Conservation (phyloP, 495 filamentous ascomycete genomes). For the Cudoniella acicularis region DNA sequence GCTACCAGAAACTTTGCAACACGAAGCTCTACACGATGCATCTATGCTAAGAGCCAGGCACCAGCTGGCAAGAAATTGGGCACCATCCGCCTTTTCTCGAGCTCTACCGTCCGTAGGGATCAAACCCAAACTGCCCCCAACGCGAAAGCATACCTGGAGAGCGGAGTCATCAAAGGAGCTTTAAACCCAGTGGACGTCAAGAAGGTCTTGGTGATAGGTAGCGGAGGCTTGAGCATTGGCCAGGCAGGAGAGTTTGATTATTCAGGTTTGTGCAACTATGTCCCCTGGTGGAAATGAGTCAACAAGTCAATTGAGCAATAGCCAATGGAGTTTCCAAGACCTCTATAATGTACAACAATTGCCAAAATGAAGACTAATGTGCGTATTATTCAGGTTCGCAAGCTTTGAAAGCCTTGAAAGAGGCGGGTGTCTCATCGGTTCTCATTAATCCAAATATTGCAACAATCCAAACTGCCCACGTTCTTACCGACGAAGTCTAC, state of each 20-base stretch:
- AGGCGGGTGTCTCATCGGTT: slow-evolving; percentile 92
- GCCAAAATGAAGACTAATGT: slow-evolving; percentile 4
- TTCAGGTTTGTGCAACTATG: slow-evolving; percentile 62
- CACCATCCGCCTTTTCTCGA: slow-evolving; percentile 24
- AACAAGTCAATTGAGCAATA: slow-evolving; percentile 28
- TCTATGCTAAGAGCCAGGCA: slow-evolving; percentile 14
- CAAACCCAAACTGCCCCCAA: slow-evolving; percentile 66
- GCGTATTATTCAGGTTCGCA: slow-evolving; percentile 66
- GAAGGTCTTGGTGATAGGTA: slow-evolving; percentile 96
- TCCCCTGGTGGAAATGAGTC: slow-evolving; percentile 13
- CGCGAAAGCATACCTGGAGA: slow-evolving; percentile 82
- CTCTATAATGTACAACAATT: background rate
- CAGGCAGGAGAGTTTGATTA: slow-evolving; percentile 99
- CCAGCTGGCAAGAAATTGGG: slow-evolving; percentile 15
- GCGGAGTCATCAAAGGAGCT: slow-evolving; percentile 66
- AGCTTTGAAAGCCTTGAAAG: slow-evolving; percentile 94
- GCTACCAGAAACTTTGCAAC: slow-evolving; percentile 19
- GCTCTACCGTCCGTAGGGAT: slow-evolving; percentile 10
- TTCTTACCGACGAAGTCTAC: slow-evolving; percentile 95
- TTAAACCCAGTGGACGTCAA: slow-evolving; percentile 77
- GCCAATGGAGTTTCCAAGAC: slow-evolving; percentile 24
- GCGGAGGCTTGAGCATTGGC: slow-evolving; percentile 94
- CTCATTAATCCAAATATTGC: slow-evolving; percentile 99
- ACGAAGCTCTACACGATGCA: slow-evolving; percentile 16
- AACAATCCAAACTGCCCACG: slow-evolving; percentile 96